These are phyloP conservation scores for Hypoxylon sp. DNA, from an alignment of 2,329 filamentous ascomycete species.

Conservation along the genomic window DNA sequence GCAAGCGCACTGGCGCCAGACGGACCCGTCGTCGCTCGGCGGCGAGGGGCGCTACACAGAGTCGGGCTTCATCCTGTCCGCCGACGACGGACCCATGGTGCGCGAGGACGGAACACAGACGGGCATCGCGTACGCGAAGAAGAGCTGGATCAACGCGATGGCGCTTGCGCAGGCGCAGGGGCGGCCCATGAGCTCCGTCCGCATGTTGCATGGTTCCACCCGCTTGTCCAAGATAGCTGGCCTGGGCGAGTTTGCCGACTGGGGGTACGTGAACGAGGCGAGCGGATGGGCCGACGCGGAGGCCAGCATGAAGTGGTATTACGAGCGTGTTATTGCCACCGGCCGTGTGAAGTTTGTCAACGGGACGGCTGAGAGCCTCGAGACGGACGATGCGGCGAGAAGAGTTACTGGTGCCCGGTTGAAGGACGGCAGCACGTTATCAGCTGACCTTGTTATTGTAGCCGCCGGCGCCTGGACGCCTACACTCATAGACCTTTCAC, in stretches of 20 bases:
- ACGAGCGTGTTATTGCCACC: constrained; percentile 67
- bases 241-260: constrained; percentile 69
- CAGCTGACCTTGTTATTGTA: constrained; percentile 81
- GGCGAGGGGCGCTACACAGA: constrained; percentile 78
- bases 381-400: constrained; percentile 54
- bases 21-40: constrained; percentile 69
- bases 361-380: constrained; percentile 63
- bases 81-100: constrained; percentile 60
- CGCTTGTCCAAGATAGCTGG: constrained; percentile 63
- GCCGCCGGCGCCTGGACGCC: constrained; percentile 92
- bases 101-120: constrained; percentile 61
- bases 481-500: constrained; percentile 81
- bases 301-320: constrained; percentile 76
- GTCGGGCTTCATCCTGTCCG: constrained; percentile 76
- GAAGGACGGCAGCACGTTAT: constrained; percentile 63
- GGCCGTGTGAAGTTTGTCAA: constrained; percentile 70
- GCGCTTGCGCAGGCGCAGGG: constrained; percentile 62
- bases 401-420: constrained; percentile 73
- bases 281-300: constrained; percentile 88
- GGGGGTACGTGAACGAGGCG: constrained; percentile 80
- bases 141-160: constrained; percentile 74
- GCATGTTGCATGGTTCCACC: constrained; percentile 61
- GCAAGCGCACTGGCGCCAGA: constrained; percentile 77
- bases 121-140: constrained; percentile 71
- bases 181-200: constrained; percentile 58